Conservation (phyloP, 257 asterid species). For the Handroanthus guayacan region DNA sequence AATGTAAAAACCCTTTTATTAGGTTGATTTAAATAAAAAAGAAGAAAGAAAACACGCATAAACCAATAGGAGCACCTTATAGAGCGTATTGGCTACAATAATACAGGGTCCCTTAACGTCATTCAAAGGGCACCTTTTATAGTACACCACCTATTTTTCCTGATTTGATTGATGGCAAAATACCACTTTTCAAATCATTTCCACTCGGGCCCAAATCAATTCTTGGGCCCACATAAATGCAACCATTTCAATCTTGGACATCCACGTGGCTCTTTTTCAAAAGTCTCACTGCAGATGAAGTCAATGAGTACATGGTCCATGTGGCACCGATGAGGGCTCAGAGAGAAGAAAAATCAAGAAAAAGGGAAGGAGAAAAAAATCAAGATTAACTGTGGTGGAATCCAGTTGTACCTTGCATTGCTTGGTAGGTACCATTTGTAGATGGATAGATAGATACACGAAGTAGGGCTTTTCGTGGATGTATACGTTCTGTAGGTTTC, state of each 20-base stretch:
- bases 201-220: slow-evolving; percentile 1
- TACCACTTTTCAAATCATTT: slow-evolving; percentile 35
- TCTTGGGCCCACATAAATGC: slow-evolving; percentile 7
- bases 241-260: neutral
- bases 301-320: slow-evolving; percentile 20
- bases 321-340: neutral
- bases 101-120: slow-evolving; percentile 15
- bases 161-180: slow-evolving; percentile 33
- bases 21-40: neutral
- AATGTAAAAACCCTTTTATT: neutral
- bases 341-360: slow-evolving; percentile 10
- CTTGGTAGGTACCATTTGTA: slow-evolving; percentile 14
- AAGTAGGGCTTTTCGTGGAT: neutral
- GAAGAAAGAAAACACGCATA: neutral
- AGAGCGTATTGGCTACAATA: neutral
- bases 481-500: neutral
- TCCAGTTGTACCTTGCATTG: slow-evolving; percentile 34
- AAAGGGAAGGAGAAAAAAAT: neutral
- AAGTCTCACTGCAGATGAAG: slow-evolving; percentile 28
- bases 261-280: slow-evolving; percentile 18
- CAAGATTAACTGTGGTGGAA: slow-evolving; percentile 22
- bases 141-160: slow-evolving; percentile 1
- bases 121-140: slow-evolving; percentile 20
- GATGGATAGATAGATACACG: neutral
- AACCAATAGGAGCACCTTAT: neutral